Evolutionary conservation across 495 filamentous ascomycete genomes (phyloP).

Genomic region (Neurospora hispaniola): DNA sequence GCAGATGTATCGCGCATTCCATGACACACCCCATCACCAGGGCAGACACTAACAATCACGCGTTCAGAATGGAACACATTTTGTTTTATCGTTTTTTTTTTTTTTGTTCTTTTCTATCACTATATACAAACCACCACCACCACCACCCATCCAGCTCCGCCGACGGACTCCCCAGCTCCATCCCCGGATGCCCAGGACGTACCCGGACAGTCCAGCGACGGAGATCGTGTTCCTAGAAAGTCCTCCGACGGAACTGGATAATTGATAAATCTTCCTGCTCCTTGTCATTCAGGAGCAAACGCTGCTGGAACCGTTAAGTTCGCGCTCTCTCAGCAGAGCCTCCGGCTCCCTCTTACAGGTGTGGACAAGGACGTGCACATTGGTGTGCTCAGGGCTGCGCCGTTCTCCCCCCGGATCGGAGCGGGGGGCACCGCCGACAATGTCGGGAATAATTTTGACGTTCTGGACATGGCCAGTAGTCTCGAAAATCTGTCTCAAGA

Average conservation of each 20-base stretch:
- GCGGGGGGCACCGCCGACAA: too few relatives aligned
- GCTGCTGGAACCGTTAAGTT: not conserved
- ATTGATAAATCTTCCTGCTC: too few relatives aligned
- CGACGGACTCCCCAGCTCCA: not conserved
- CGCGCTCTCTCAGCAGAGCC: not conserved
- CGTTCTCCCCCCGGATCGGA: too few relatives aligned
- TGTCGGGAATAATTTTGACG: conserved; percentile 87
- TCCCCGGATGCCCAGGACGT: not conserved
- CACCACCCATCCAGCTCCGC: not conserved
- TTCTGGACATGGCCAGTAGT: conserved; percentile 96
- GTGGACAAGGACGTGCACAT: too few relatives aligned
- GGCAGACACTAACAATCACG: not conserved
- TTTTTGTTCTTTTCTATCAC: not conserved
- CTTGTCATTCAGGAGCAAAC: not conserved
- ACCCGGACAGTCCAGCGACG: not conserved
- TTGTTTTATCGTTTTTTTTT: not conserved
- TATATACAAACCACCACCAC: not conserved
- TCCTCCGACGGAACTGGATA: not conserved
- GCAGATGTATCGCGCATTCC: too few relatives aligned
- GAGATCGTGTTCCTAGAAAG: not conserved
- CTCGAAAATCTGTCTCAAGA: conserved; percentile 96
- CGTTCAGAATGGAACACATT: not conserved
- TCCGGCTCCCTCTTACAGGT: too few relatives aligned
- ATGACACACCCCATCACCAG: not conserved
- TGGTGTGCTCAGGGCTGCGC: too few relatives aligned